phyloP scores from a whole-genome alignment of 2,329 filamentous ascomycete genomes.

The Verticillium albo-atrum region DNA sequence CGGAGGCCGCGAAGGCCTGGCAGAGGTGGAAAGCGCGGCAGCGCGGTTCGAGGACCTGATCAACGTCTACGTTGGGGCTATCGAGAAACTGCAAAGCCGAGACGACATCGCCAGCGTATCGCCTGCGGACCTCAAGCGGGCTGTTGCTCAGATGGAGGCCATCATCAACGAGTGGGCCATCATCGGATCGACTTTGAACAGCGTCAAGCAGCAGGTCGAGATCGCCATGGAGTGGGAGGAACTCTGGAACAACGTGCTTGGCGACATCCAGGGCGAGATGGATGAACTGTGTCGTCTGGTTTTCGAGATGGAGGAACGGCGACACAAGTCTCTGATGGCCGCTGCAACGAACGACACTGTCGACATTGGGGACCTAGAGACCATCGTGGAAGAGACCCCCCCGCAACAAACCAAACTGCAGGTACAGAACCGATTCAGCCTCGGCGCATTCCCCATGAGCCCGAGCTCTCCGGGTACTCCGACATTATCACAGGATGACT shows the following conservation, averaged over 20 bases:
- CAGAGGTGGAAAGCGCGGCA: slow-evolving; percentile 70
- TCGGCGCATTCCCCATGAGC: slow-evolving; percentile 59
- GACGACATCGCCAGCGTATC: slow-evolving; percentile 70
- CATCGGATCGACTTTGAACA: slow-evolving; percentile 72
- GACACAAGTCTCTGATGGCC: slow-evolving; percentile 72
- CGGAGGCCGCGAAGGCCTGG: slow-evolving; percentile 76
- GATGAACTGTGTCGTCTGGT: slow-evolving; percentile 75
- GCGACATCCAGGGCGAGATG: slow-evolving; percentile 85
- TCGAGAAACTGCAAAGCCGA: slow-evolving; percentile 81
- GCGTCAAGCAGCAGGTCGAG: slow-evolving; percentile 85
- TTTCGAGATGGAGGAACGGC: slow-evolving; percentile 96
- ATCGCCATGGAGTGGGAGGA: slow-evolving; percentile 99
- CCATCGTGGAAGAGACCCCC: slow-evolving; percentile 85
- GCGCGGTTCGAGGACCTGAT: slow-evolving; percentile 82
- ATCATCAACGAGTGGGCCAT: slow-evolving; percentile 81
- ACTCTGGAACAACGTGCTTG: slow-evolving; percentile 88
- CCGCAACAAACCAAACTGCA: slow-evolving; percentile 40
- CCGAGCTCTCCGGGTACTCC: slow-evolving; percentile 58
- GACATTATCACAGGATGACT: slow-evolving; percentile 69
- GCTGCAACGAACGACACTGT: slow-evolving; percentile 56
- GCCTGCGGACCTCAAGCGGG: slow-evolving; percentile 63
- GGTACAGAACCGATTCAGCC: slow-evolving; percentile 61
- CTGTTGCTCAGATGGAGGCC: slow-evolving; percentile 84
- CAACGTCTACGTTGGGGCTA: slow-evolving; percentile 89
- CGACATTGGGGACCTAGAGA: slow-evolving; percentile 87